Conservation (phyloP, 2,329 filamentous ascomycete genomes). For the Didymella pinodella region DNA sequence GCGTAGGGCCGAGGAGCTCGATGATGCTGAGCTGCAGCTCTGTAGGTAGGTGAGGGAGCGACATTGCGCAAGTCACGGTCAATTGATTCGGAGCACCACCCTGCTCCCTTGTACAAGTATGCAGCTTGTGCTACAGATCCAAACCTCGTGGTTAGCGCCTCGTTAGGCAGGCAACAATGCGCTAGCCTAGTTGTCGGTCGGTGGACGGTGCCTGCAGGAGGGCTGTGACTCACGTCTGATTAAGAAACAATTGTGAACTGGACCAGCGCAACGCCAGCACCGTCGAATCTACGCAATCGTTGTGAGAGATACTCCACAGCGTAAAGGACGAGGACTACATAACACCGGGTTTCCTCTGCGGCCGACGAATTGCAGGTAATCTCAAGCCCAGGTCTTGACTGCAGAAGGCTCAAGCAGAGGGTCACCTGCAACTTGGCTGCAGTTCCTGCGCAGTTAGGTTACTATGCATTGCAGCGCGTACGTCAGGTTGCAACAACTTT, state of each 20-base stretch:
- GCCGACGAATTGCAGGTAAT: neutral
- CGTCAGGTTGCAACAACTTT: neutral
- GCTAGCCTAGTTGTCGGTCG: neutral
- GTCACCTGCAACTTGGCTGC: neutral
- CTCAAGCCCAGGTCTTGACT: neutral
- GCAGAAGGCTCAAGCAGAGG: neutral
- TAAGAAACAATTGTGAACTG: neutral
- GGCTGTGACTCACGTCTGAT: neutral
- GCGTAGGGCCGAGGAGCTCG: conserved; percentile 22
- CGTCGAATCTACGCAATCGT: neutral
- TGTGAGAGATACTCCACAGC: neutral
- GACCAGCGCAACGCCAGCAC: neutral
- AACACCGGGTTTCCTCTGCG: neutral
- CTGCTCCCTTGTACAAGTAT: neutral
- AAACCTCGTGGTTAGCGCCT: neutral
- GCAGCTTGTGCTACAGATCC: neutral
- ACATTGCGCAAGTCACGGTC: conserved; percentile 10
- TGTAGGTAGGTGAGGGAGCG: conserved; percentile 17
- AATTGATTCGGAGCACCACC: neutral
- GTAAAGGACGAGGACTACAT: neutral
- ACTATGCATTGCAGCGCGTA: neutral
- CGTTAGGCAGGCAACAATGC: conserved; percentile 2
- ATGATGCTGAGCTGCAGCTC: conserved; percentile 25
- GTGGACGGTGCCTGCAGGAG: neutral
- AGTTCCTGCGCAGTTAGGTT: neutral